These are phyloP conservation scores for Adansonia madagascariensis DNA, from an alignment of 441 rosid genomes.

Conservation along the genomic window DNA sequence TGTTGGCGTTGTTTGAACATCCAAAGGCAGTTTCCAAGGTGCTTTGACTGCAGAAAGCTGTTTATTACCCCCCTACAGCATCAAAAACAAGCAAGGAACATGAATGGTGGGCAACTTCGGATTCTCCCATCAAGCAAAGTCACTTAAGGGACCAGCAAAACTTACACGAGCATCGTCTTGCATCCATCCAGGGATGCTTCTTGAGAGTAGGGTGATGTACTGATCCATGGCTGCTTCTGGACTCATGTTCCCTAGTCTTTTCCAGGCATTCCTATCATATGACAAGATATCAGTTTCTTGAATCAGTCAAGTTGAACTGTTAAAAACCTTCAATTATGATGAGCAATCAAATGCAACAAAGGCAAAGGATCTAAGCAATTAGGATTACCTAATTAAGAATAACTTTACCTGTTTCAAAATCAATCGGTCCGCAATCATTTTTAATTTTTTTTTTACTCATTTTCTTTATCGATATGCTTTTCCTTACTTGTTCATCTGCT, in stretches of 20 bases:
- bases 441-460: background rate
- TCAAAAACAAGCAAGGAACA: slow-evolving; percentile 21
- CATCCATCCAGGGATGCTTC: slow-evolving; percentile 41
- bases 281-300: background rate
- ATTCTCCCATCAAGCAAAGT: background rate
- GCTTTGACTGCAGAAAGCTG: slow-evolving; percentile 15
- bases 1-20: background rate
- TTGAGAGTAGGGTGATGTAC: slow-evolving; percentile 47
- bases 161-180: slow-evolving; percentile 34
- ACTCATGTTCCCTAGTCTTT: slow-evolving; percentile 47
- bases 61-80: slow-evolving; percentile 26
- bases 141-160: background rate
- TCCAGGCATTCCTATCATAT: slow-evolving; percentile 54
- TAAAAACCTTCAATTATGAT: background rate
- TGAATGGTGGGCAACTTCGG: background rate
- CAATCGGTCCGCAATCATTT: background rate
- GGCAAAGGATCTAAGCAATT: background rate
- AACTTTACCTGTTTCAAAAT: background rate
- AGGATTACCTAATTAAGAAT: background rate
- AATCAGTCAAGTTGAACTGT: background rate
- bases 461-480: background rate
- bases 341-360: slow-evolving; percentile 4
- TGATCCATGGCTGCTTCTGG: slow-evolving; percentile 62
- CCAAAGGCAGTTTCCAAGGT: slow-evolving; percentile 27
- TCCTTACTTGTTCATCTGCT: background rate